Percentiles rank a stretch among this genome's conserved stretches.
Evolutionary conservation across 1,284 basidiomycete species (phyloP).

Genomic region (Marasmius oreades): DNA sequence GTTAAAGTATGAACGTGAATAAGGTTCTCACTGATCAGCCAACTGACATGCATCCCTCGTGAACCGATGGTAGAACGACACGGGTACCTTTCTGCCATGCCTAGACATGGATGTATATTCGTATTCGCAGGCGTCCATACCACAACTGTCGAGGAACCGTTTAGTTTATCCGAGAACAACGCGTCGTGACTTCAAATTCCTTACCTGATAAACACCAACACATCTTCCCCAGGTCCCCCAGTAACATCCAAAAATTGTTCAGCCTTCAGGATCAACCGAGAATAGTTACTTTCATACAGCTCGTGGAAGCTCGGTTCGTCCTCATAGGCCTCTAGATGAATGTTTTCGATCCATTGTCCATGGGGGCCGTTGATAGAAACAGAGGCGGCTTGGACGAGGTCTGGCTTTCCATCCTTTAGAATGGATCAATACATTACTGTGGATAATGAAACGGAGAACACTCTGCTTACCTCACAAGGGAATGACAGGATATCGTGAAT

Average conservation of each 20-base stretch:
- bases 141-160: constrained; percentile 48
- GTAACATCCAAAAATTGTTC: constrained; percentile 71
- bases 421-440: not conserved
- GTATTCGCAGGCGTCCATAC: constrained; percentile 93
- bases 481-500: constrained; percentile 90
- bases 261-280: constrained; percentile 70
- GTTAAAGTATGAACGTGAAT: no score
- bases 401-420: constrained; percentile 72
- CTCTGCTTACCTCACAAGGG: constrained; percentile 76
- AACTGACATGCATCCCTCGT: constrained; percentile 70
- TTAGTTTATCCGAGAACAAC: not conserved
- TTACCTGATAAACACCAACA: constrained; percentile 85
- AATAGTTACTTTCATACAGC: constrained; percentile 71
- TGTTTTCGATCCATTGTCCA: constrained; percentile 89
- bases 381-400: constrained; percentile 82
- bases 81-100: constrained; percentile 87
- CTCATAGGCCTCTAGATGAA: constrained; percentile 80
- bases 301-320: constrained; percentile 76
- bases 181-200: constrained; percentile 12
- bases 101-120: constrained; percentile 92
- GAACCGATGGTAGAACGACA: constrained; percentile 85
- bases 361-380: constrained; percentile 78
- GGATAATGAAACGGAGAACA: not conserved
- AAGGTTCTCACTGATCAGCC: constrained; percentile 40
- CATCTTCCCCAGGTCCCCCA: constrained; percentile 62